phyloP scores from a whole-genome alignment of 805 yeast genomes.

The Candida gorgasii region DNA sequence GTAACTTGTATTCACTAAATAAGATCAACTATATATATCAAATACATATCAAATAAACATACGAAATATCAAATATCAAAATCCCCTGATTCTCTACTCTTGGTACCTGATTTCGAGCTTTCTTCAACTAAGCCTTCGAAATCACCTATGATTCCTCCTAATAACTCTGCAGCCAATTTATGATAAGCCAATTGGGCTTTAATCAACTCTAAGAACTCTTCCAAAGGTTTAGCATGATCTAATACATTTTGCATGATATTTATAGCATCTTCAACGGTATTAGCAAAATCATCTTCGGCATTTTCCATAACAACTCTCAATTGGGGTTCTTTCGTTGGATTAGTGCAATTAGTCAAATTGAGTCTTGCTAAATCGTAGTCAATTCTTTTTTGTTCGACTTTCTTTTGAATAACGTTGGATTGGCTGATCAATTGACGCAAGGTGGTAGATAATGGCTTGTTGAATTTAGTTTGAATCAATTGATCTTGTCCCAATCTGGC shows the following conservation, averaged over 20 bases:
- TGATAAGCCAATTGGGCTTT: constrained; percentile 81
- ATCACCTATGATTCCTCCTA: constrained; percentile 64
- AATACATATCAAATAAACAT: too few species aligned
- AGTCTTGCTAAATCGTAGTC: constrained; percentile 77
- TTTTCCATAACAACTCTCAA: constrained; percentile 76
- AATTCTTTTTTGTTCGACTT: constrained; percentile 75
- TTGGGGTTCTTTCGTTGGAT: constrained; percentile 62
- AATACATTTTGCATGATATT: constrained; percentile 78
- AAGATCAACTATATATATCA: too few species aligned
- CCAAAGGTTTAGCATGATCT: constrained; percentile 66
- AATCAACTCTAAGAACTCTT: constrained; percentile 65
- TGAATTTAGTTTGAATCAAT: constrained; percentile 66
- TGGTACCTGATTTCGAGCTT: constrained; percentile 17
- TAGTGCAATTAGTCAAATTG: constrained; percentile 39
- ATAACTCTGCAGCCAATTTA: constrained; percentile 68
- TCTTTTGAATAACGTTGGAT: constrained; percentile 67
- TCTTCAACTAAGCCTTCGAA: constrained; percentile 62
- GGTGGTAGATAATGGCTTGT: constrained; percentile 62
- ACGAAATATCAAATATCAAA: constrained; percentile 35
- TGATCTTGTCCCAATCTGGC: constrained; percentile 83
- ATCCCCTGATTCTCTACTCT: constrained; percentile 33
- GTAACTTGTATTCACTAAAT: too few species aligned
- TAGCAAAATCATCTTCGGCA: constrained; percentile 87
- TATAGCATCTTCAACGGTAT: constrained; percentile 86
- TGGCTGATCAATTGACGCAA: constrained; percentile 60